phyloP scores from a whole-genome alignment of 345 rosid genomes.

The Eucalyptus brandiana region DNA sequence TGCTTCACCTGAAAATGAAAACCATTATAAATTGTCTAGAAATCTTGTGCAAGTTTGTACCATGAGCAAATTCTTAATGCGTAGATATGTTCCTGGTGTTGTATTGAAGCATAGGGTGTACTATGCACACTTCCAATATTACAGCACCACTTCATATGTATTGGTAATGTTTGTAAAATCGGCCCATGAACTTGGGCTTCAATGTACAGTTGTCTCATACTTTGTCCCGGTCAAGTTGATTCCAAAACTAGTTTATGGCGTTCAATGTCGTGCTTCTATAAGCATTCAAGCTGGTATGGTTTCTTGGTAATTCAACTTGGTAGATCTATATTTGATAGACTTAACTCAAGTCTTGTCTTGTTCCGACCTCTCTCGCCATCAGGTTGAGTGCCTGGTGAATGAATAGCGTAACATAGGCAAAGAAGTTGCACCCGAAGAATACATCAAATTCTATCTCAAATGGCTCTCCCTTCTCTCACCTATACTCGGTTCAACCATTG shows the following conservation, averaged over 20 bases:
- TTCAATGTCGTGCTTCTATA: not conserved
- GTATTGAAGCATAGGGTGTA: not conserved
- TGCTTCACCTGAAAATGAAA: not conserved
- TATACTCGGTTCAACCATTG: not conserved
- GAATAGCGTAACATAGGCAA: not conserved
- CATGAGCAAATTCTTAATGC: not conserved
- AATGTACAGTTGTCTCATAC: not conserved
- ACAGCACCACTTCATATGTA: not conserved
- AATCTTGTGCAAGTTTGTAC: not conserved
- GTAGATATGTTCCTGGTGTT: not conserved
- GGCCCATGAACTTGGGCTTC: not conserved
- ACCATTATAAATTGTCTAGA: not conserved
- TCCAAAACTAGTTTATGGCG: not conserved
- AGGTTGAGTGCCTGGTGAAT: fast-evolving
- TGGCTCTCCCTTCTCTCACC: not conserved
- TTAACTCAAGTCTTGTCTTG: fast-evolving
- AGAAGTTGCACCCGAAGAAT: not conserved
- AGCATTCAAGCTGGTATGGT: not conserved
- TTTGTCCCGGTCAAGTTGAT: not conserved
- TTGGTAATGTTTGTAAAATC: not conserved
- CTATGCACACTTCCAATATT: not conserved
- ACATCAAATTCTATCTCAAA: not conserved
- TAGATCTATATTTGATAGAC: not conserved
- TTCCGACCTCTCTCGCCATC: not conserved
- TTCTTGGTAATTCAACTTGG: not conserved